These are phyloP conservation scores for Rhodotorula sp. DNA, from an alignment of 1,284 basidiomycete species.

Conservation along the genomic window DNA sequence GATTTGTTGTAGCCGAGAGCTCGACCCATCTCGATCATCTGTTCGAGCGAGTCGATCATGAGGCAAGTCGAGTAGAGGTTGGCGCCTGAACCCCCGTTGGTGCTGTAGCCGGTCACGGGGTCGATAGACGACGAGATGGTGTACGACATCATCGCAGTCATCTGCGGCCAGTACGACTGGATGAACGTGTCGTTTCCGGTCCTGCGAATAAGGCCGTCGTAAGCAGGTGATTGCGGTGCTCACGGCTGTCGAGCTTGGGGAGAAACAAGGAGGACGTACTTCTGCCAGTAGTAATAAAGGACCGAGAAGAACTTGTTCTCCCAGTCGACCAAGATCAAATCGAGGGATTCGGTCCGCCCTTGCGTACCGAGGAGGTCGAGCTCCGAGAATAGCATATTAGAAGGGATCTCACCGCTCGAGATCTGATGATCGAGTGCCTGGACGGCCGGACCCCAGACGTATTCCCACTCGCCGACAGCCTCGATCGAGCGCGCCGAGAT, in stretches of 20 bases:
- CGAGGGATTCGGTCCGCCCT: slow-evolving; percentile 1
- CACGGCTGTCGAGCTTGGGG: background rate
- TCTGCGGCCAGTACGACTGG: slow-evolving; percentile 4
- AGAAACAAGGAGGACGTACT: background rate
- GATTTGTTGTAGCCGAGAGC: slow-evolving; percentile 6
- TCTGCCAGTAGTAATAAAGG: slow-evolving; percentile 13
- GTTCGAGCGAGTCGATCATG: slow-evolving; percentile 10
- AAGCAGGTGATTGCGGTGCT: background rate
- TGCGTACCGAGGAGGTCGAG: slow-evolving; percentile 2
- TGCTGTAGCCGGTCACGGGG: slow-evolving; percentile 2
- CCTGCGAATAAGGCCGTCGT: background rate
- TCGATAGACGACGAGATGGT: slow-evolving; percentile 11
- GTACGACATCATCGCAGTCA: slow-evolving; percentile 8
- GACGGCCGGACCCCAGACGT: slow-evolving; percentile 6
- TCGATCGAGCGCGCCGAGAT: slow-evolving; percentile 10
- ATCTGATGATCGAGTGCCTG: slow-evolving; percentile 4
- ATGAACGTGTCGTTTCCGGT: slow-evolving; percentile 19
- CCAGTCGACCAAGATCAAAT: slow-evolving; percentile 3
- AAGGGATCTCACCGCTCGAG: slow-evolving; percentile 1
- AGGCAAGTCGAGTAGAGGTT: slow-evolving; percentile 7
- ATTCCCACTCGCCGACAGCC: slow-evolving; percentile 3
- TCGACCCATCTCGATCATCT: slow-evolving; percentile 12
- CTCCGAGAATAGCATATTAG: slow-evolving; percentile 7
- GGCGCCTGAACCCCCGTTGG: slow-evolving; percentile 4
- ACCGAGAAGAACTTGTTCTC: slow-evolving; percentile 7